A percentile compares a stretch with the other conserved stretches of the same genome.
These are phyloP conservation scores for Papilionanthe hybrid DNA, from an alignment of 116 monocot genomes.

Conservation along the genomic window DNA sequence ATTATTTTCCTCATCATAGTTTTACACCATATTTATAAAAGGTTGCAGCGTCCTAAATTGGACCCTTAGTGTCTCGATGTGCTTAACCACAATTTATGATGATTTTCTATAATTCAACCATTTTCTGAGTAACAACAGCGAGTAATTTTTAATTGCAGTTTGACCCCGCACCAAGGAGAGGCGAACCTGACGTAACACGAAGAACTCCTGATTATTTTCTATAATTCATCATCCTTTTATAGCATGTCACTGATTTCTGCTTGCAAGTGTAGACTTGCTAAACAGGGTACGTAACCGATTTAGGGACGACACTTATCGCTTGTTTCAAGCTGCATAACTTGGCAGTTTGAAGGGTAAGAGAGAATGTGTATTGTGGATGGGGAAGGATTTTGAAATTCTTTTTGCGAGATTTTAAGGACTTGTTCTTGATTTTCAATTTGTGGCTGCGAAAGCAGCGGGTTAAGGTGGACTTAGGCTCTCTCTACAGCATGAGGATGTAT, in stretches of 20 bases:
- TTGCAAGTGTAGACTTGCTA: not conserved
- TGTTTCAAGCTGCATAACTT: constrained; percentile 2
- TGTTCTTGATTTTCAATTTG: not conserved
- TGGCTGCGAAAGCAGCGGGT: constrained; percentile 5
- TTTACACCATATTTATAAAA: no score
- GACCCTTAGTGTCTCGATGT: no score
- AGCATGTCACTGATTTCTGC: not conserved
- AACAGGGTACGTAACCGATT: not conserved
- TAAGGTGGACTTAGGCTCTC: no score
- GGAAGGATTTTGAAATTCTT: not conserved
- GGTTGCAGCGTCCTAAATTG: no score
- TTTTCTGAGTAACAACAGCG: not conserved
- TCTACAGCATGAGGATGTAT: constrained; percentile 16
- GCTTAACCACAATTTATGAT: not conserved
- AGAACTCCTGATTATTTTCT: constrained; percentile 96
- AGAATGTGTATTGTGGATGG: not conserved
- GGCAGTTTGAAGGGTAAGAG: not conserved
- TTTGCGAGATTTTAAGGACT: not conserved
- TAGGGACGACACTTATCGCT: not conserved
- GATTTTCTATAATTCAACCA: not conserved
- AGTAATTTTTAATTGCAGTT: constrained; percentile 44
- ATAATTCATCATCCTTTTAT: constrained; percentile 19
- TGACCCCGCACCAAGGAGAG: constrained; percentile 95
- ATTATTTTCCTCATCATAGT: no score
- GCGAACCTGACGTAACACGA: constrained; percentile 92